These are phyloP conservation scores for Malassezia globosa DNA, from an alignment of 1,284 basidiomycete species.

Conservation along the genomic window DNA sequence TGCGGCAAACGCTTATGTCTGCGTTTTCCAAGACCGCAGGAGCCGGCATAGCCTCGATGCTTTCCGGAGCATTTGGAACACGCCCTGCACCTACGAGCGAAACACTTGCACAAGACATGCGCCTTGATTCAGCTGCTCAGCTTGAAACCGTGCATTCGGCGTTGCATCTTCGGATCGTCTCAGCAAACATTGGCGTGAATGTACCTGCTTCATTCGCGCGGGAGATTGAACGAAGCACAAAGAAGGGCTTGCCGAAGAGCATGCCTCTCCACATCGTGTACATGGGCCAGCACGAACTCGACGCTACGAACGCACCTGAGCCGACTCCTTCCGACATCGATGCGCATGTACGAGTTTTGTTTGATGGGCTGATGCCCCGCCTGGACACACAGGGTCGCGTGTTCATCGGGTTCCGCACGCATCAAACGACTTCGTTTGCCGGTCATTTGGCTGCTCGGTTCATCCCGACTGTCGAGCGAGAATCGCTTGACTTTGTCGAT, in stretches of 20 bases:
- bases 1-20: conserved; percentile 24
- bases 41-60: conserved; percentile 44
- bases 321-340: conserved; percentile 47
- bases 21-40: conserved; percentile 39
- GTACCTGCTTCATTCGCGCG: conserved; percentile 61
- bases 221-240: conserved; percentile 81
- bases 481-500: conserved; percentile 64
- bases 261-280: conserved; percentile 78
- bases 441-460: conserved; percentile 84
- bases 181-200: conserved; percentile 65
- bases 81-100: conserved; percentile 11
- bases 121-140: conserved; percentile 13
- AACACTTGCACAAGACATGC: not conserved
- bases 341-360: conserved; percentile 36
- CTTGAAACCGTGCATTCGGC: conserved; percentile 50
- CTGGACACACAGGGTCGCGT: conserved; percentile 43
- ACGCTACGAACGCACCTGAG: conserved; percentile 51
- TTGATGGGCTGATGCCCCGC: conserved; percentile 45
- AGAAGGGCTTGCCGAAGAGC: conserved; percentile 75
- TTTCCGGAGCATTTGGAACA: conserved; percentile 44
- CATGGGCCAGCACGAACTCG: conserved; percentile 70
- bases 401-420: conserved; percentile 54
- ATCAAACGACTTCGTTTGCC: conserved; percentile 83
- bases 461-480: conserved; percentile 92
- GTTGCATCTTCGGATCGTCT: conserved; percentile 69